phyloP scores from a whole-genome alignment of 2,329 filamentous ascomycete genomes.

The Zalaria obscura region DNA sequence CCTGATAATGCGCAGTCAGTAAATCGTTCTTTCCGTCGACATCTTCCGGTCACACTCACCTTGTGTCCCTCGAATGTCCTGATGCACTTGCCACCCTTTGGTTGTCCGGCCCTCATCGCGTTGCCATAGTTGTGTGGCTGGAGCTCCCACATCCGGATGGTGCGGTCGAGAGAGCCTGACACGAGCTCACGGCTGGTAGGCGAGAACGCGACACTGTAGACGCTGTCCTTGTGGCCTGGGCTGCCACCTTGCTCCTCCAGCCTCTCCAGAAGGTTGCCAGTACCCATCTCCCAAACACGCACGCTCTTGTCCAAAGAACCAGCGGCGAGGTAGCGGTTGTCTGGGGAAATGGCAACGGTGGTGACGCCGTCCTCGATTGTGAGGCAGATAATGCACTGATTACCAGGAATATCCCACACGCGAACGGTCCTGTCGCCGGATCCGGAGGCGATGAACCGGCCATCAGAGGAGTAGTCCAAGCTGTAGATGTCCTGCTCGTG shows the following conservation, averaged over 20 bases:
- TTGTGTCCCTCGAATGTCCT: conserved; percentile 96
- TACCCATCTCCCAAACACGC: conserved; percentile 85
- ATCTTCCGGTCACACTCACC: conserved; percentile 33
- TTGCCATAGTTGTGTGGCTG: conserved; percentile 48
- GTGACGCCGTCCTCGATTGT: conserved; percentile 95
- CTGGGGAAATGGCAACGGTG: conserved; percentile 91
- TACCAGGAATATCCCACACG: conserved; percentile 87
- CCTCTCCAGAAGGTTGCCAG: conserved; percentile 75
- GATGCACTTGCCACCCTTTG: conserved; percentile 83
- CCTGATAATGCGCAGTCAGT: conserved; percentile 32
- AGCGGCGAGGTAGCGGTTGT: conserved; percentile 85
- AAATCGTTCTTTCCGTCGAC: too few relatives aligned
- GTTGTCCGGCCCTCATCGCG: conserved; percentile 31
- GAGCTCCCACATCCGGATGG: conserved; percentile 99
- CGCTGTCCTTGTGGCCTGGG: conserved; percentile 90
- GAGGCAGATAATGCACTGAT: conserved; percentile 68
- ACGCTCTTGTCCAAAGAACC: conserved; percentile 97
- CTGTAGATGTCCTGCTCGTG: conserved; percentile 99
- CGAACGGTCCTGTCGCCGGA: conserved; percentile 90
- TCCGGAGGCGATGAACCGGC: conserved; percentile 86
- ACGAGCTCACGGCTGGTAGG: conserved; percentile 87
- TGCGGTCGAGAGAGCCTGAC: conserved; percentile 90
- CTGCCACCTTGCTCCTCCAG: conserved; percentile 56
- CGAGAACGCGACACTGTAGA: conserved; percentile 92
- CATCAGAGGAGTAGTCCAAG: conserved; percentile 85